Evolutionary conservation across 306 rosid genomes (phyloP).

Genomic region (Prunus kanzakura): DNA sequence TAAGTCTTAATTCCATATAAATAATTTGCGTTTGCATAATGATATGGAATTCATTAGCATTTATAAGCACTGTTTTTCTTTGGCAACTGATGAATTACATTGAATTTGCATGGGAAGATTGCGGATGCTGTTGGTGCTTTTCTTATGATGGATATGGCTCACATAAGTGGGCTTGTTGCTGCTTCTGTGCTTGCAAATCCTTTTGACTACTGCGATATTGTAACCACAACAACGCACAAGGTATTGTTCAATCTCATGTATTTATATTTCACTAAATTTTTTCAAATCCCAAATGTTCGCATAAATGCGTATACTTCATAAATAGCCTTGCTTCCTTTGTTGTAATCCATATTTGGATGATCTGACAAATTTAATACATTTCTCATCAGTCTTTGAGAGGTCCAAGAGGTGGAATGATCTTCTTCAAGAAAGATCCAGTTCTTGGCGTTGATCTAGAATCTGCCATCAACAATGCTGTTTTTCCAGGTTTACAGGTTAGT

Average conservation of each 20-base stretch:
- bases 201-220: constrained; percentile 85
- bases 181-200: constrained; percentile 89
- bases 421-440: constrained; percentile 83
- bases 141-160: constrained; percentile 99
- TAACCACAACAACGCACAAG: constrained; percentile 99
- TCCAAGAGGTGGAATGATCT: constrained; percentile 99
- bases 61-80: neutral
- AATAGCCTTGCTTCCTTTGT: neutral
- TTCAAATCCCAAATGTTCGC: neutral
- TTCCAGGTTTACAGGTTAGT: constrained; percentile 89
- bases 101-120: constrained; percentile 48
- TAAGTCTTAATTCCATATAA: neutral
- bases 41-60: neutral
- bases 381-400: constrained; percentile 81
- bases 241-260: constrained; percentile 29
- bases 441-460: constrained; percentile 76
- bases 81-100: constrained; percentile 27
- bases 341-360: neutral
- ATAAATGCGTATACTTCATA: neutral
- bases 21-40: neutral
- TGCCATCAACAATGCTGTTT: constrained; percentile 91
- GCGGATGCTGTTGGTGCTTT: constrained; percentile 92
- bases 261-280: neutral
- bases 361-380: constrained; percentile 15
- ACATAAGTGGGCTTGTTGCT: constrained; percentile 97